phyloP scores from a whole-genome alignment of 768 basidiomycete genomes.

The Mycena galopus region DNA sequence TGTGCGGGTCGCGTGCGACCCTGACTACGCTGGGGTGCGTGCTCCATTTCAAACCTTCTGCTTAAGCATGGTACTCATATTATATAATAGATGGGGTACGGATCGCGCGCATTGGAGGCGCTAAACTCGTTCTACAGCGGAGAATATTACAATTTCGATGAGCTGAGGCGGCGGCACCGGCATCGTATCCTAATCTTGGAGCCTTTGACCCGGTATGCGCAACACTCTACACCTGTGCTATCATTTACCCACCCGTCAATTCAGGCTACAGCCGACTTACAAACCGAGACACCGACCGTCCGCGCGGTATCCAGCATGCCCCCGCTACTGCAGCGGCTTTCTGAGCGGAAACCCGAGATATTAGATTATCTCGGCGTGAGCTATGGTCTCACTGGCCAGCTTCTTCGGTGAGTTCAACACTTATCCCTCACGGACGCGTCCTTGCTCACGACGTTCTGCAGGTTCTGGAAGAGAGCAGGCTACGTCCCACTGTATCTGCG shows the following conservation, averaged over 20 bases:
- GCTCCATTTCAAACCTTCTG: neutral
- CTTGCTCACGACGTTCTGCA: conserved; percentile 30
- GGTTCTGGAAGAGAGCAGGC: conserved; percentile 97
- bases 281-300: conserved; percentile 83
- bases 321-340: conserved; percentile 89
- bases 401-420: conserved; percentile 73
- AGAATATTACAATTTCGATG: conserved; percentile 90
- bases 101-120: conserved; percentile 87
- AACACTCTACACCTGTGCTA: neutral
- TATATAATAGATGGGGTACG: conserved; percentile 94
- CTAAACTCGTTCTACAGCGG: conserved; percentile 94
- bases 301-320: conserved; percentile 87
- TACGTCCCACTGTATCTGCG: conserved; percentile 94
- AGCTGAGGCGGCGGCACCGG: conserved; percentile 60
- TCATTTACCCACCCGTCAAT: neutral
- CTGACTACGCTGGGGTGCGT: conserved; percentile 91
- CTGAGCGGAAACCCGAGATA: conserved; percentile 89
- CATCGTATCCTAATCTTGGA: conserved; percentile 71
- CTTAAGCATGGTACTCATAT: conserved; percentile 12
- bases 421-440: neutral
- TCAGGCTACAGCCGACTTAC: conserved; percentile 59
- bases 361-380: conserved; percentile 97
- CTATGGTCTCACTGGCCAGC: conserved; percentile 90
- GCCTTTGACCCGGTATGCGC: conserved; percentile 58
- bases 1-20: conserved; percentile 95